phyloP scores from a whole-genome alignment of 768 basidiomycete species.

The Mycena galopus region DNA sequence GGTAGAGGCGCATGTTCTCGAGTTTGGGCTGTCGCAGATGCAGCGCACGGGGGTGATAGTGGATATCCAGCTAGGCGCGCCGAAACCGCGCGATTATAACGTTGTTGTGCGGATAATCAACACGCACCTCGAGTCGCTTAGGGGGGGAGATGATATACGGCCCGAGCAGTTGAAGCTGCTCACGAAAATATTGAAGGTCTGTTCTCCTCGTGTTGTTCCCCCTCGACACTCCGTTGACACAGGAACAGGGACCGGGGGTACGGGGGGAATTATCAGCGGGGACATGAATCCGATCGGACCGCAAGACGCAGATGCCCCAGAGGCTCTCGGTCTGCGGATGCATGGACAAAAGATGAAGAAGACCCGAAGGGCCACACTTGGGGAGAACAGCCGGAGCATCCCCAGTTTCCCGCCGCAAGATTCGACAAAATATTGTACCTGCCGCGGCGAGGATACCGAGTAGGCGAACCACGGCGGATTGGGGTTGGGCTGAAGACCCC shows the following conservation, averaged over 20 bases:
- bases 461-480: slow-evolving; percentile 67
- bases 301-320: slow-evolving; percentile 58
- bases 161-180: slow-evolving; percentile 68
- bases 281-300: slow-evolving; percentile 79
- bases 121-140: slow-evolving; percentile 80
- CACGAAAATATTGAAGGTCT: slow-evolving; percentile 62
- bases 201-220: slow-evolving; percentile 10
- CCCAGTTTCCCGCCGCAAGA: slow-evolving; percentile 63
- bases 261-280: slow-evolving; percentile 75
- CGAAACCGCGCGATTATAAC: slow-evolving; percentile 50
- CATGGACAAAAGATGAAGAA: slow-evolving; percentile 63
- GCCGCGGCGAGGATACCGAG: slow-evolving; percentile 59
- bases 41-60: slow-evolving; percentile 69
- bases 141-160: slow-evolving; percentile 54
- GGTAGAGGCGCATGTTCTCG: slow-evolving; percentile 60
- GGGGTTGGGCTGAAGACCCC: slow-evolving; percentile 66
- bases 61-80: slow-evolving; percentile 61
- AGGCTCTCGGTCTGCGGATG: slow-evolving; percentile 67
- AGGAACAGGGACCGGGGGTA: slow-evolving; percentile 44
- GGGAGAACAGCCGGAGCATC: slow-evolving; percentile 71
- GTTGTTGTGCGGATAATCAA: slow-evolving; percentile 74
- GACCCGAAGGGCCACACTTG: slow-evolving; percentile 70
- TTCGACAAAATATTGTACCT: slow-evolving; percentile 78
- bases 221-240: background rate
- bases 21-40: slow-evolving; percentile 65